Base-by-base conservation (phyloP, 768 basidiomycete species). In the Rhizopogon vesiculosus region DNA sequence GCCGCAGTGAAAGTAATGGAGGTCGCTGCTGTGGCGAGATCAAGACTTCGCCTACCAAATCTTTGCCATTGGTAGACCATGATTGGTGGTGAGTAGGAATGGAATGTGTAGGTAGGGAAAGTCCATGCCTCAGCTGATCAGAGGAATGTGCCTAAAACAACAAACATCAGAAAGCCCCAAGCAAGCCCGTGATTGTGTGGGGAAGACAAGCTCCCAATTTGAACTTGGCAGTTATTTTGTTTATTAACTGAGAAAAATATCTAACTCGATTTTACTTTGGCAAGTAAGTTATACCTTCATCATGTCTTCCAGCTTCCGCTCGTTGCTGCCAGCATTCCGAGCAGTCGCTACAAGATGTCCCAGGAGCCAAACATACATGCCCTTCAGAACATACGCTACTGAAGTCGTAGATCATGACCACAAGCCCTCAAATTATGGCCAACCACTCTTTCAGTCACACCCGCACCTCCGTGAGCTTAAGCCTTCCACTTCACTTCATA, bases 391-490 rank as follows among this genome's bases (percentile, higher is more conserved):
- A 18, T 71, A 74, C 60, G 74, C 75, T n/a, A 73, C 76, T 12
- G 71, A 63, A 29, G 66, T 59, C 8, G 22, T 16, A 41, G 64
- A 66, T 46, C 45, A 58, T 40, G 62, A 68, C 29, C 63, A 58
- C 43, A 94, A 93, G 69, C 92, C 92, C 3, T 85, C 91, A 7
- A 69, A 72, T 33, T 89, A 83, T 62, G 93, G 93, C 0, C 94
- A 96, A 66, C 92, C 94, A 0, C 74, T 87, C 10, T 79, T 77
- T 18, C 72, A 75, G 19, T 91, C 91, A 0, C 94, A 97, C 67
- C 87, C 93, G 1, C 91, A 96, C 70, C 81, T 97, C 29, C 61
- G 86, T 87, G 57, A 59, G 79, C 73, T 28, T 49, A 25, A 38
- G 1, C 19, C 33, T 38, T 49, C 16, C 8, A 40, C 22, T 51